A percentile compares a stretch with the other conserved stretches of the same genome.
Evolutionary conservation across 495 filamentous ascomycete genomes (phyloP).

Genomic region (Sporormia fimetaria): DNA sequence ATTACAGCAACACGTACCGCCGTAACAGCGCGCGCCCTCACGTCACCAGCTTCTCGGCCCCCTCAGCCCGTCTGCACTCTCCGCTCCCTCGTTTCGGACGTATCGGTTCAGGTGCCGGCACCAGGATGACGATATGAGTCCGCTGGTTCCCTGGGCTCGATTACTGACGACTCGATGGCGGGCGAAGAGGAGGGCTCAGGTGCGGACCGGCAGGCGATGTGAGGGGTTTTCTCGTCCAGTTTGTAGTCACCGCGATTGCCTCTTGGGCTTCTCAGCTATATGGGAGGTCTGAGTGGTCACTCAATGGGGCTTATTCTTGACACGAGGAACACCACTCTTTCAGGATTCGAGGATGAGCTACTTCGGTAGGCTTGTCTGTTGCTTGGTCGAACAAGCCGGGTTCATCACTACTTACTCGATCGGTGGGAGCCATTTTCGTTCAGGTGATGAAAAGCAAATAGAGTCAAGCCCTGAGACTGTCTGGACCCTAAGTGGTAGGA

Average conservation of each 20-base stretch:
- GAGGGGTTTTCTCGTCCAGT: constrained; percentile 72
- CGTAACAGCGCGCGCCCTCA: constrained; percentile 83
- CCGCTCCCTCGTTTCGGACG: constrained; percentile 14
- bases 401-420: too few species aligned
- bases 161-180: constrained; percentile 22
- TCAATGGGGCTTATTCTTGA: constrained; percentile 99
- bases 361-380: constrained; percentile 31
- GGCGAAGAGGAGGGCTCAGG: constrained; percentile 33
- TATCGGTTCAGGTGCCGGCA: constrained; percentile 31
- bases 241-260: constrained; percentile 99
- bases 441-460: constrained; percentile 94
- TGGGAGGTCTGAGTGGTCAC: constrained; percentile 50
- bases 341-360: constrained; percentile 42
- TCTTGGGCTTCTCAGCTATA: constrained; percentile 17
- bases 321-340: constrained; percentile 62
- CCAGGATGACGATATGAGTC: constrained; percentile 85
- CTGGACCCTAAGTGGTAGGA: constrained; percentile 39
- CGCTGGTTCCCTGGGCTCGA: constrained; percentile 41
- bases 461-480: constrained; percentile 97
- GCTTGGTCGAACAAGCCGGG: constrained; percentile 61
- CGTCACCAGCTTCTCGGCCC: constrained; percentile 10
- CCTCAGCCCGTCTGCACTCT: constrained; percentile 37
- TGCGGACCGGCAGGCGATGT: constrained; percentile 24
- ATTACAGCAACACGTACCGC: constrained; percentile 91
- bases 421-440: constrained; percentile 39